Percentiles rank a stretch among this genome's conserved stretches.
phyloP scores from a whole-genome alignment of 768 basidiomycete species.

The Austroboletus eburneus region DNA sequence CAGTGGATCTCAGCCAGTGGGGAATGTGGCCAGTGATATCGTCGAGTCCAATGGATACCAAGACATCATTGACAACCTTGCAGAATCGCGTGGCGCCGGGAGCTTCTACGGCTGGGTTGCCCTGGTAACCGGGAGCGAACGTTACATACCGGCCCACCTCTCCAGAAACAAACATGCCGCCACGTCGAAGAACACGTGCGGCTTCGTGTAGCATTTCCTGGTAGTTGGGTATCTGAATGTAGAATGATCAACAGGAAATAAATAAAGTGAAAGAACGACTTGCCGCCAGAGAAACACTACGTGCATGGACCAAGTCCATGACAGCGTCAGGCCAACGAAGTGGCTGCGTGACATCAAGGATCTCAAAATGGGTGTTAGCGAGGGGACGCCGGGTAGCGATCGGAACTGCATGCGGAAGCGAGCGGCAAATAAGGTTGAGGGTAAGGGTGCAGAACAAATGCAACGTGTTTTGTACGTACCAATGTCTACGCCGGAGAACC shows the following conservation, averaged over 20 bases:
- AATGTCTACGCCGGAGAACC: constrained; percentile 71
- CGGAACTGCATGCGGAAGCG: constrained; percentile 46
- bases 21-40: constrained; percentile 38
- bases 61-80: constrained; percentile 37
- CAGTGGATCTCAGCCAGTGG: constrained; percentile 32
- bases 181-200: constrained; percentile 59
- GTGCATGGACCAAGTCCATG: constrained; percentile 69
- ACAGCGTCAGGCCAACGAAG: constrained; percentile 48
- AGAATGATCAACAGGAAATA: constrained; percentile 14
- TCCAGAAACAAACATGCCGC: constrained; percentile 65
- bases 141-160: constrained; percentile 51
- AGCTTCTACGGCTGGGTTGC: constrained; percentile 21
- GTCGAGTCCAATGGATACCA: constrained; percentile 36
- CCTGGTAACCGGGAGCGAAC: constrained; percentile 34
- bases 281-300: constrained; percentile 57
- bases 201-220: constrained; percentile 50
- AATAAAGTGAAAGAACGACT: constrained; percentile 24
- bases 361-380: constrained; percentile 60
- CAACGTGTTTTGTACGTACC: constrained; percentile 42
- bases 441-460: constrained; percentile 9
- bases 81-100: constrained; percentile 32
- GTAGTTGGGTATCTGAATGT: constrained; percentile 52
- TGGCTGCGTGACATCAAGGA: constrained; percentile 55
- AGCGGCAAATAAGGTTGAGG: constrained; percentile 9
- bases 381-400: constrained; percentile 63